A percentile compares a stretch with the other conserved stretches of the same genome.
Evolutionary conservation across 169 alveolate species (phyloP).

Genomic region (Miamiensis avidus): DNA sequence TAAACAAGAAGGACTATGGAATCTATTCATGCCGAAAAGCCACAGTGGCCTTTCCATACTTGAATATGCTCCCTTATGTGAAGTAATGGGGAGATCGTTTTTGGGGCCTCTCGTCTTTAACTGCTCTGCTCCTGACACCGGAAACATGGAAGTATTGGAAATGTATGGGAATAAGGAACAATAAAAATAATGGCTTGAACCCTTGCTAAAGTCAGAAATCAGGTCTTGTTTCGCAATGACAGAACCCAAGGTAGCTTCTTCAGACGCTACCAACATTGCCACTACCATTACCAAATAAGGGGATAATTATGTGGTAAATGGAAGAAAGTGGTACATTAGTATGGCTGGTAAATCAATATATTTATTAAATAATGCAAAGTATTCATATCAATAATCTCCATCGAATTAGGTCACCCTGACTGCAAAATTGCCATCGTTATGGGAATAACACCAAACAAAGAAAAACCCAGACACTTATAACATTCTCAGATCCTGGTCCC

Average conservation of each 20-base stretch:
- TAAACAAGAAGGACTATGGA: constrained; percentile 57
- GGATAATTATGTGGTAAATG: constrained; percentile 58
- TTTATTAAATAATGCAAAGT: too few relatives aligned
- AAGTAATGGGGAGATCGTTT: constrained; percentile 45
- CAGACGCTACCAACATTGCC: constrained; percentile 68
- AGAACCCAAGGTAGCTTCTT: constrained; percentile 68
- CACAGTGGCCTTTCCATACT: constrained; percentile 39
- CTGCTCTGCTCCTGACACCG: constrained; percentile 70
- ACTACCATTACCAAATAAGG: constrained; percentile 33
- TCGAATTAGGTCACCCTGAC: constrained; percentile 36
- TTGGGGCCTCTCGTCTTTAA: constrained; percentile 45
- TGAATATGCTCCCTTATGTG: constrained; percentile 48
- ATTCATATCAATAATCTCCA: too few relatives aligned
- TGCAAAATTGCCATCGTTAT: constrained; percentile 55
- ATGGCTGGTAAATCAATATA: constrained; percentile 49
- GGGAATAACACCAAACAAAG: constrained; percentile 43
- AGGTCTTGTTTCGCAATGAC: constrained; percentile 70
- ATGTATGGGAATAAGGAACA: constrained; percentile 53
- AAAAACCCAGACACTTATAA: constrained; percentile 36
- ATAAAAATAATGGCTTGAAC: constrained; percentile 59
- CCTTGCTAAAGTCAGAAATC: constrained; percentile 56
- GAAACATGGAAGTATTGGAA: constrained; percentile 65
- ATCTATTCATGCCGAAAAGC: constrained; percentile 51
- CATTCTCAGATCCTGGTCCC: constrained; percentile 65
- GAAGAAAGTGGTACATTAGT: constrained; percentile 65